These are phyloP conservation scores for Balakata baccata DNA, from an alignment of 345 rosid genomes.

Conservation along the genomic window DNA sequence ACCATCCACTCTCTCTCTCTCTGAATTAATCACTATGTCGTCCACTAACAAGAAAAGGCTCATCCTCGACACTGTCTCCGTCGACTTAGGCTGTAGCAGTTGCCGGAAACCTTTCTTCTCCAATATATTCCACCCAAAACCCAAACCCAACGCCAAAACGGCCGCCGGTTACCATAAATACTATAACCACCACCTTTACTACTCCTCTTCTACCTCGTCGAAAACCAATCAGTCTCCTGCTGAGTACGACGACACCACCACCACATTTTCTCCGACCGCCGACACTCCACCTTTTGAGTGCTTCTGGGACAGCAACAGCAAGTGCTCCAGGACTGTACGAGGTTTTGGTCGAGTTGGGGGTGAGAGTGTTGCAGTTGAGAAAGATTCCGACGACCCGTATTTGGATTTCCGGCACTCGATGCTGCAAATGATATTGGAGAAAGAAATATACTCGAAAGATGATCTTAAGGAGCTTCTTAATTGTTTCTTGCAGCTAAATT, in stretches of 20 bases:
- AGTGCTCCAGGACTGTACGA: conserved; percentile 14
- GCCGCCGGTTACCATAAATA: conserved; percentile 1
- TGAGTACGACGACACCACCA: conserved; percentile 15
- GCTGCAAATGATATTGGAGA: conserved; percentile 94
- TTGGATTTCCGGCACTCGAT: conserved; percentile 84
- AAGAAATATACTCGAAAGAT: conserved; percentile 74
- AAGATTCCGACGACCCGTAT: conserved; percentile 91
- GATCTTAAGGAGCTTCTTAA: conserved; percentile 74
- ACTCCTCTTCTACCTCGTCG: conserved; percentile 28
- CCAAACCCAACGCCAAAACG: conserved; percentile 37
- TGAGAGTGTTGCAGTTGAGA: conserved; percentile 81
- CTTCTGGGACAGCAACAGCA: conserved; percentile 21
- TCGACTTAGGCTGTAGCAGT: conserved; percentile 66
- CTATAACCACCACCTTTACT: conserved; percentile 17
- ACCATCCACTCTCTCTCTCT: neutral
- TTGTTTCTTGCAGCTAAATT: conserved; percentile 81
- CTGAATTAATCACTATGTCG: conserved; percentile 29
- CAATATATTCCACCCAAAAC: conserved; percentile 44
- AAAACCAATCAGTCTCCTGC: conserved; percentile 7
- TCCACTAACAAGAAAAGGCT: conserved; percentile 46
- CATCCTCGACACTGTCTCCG: conserved; percentile 49
- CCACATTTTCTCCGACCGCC: conserved; percentile 39
- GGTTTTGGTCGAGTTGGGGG: conserved; percentile 61
- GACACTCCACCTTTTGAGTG: conserved; percentile 18
- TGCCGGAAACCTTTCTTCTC: conserved; percentile 59